Percentiles rank a stretch among this genome's conserved stretches.
Evolutionary conservation across 768 basidiomycete species (phyloP).

Genomic region (Mycena sanguinolenta): DNA sequence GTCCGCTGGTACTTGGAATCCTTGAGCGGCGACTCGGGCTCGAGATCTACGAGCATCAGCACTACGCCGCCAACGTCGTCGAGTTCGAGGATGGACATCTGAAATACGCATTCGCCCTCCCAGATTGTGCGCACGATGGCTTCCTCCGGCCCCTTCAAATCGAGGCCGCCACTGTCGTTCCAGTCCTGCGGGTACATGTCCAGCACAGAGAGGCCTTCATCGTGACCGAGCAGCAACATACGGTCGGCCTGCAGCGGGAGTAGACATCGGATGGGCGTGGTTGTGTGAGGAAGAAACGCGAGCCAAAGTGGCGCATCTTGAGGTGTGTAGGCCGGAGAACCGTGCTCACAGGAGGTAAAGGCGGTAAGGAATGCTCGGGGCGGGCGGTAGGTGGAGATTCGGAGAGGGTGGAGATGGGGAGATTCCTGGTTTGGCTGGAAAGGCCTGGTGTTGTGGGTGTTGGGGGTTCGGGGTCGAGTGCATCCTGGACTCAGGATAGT

Average conservation of each 20-base stretch:
- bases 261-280: slow-evolving; percentile 79
- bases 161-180: slow-evolving; percentile 62
- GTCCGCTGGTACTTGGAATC: slow-evolving; percentile 69
- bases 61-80: slow-evolving; percentile 77
- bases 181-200: slow-evolving; percentile 87
- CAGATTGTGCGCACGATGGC: slow-evolving; percentile 78
- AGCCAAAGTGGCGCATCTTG: slow-evolving; percentile 83
- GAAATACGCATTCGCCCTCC: slow-evolving; percentile 85
- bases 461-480: slow-evolving; percentile 40
- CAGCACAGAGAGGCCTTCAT: slow-evolving; percentile 83
- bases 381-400: slow-evolving; percentile 38
- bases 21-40: slow-evolving; percentile 61
- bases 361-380: slow-evolving; percentile 49
- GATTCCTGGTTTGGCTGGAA: slow-evolving; percentile 61
- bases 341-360: slow-evolving; percentile 63
- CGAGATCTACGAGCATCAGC: slow-evolving; percentile 79
- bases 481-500: slow-evolving; percentile 26
- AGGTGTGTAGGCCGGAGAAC: slow-evolving; percentile 72
- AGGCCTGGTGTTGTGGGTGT: slow-evolving; percentile 44
- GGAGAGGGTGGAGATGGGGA: slow-evolving; percentile 47
- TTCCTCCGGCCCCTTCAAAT: slow-evolving; percentile 76
- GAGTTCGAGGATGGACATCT: slow-evolving; percentile 82
- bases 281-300: slow-evolving; percentile 86
- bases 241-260: slow-evolving; percentile 76
- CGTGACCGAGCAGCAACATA: slow-evolving; percentile 83